Percentiles rank a stretch among this genome's conserved stretches.
Evolutionary conservation across 2,329 filamentous ascomycete genomes (phyloP).

Genomic region (Pyrenochaeta sp.): DNA sequence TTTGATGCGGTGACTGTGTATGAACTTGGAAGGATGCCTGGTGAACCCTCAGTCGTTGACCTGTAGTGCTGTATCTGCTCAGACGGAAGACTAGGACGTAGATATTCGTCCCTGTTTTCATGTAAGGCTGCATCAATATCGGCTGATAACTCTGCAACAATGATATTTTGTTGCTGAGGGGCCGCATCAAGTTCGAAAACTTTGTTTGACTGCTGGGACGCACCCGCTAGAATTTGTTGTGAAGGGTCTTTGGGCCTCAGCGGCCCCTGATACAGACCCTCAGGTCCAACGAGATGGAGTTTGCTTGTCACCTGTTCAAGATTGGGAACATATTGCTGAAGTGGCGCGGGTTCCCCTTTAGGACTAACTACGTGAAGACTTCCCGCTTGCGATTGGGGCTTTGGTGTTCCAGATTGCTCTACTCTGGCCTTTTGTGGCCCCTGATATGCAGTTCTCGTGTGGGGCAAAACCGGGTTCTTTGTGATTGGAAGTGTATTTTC

Average conservation of each 20-base stretch:
- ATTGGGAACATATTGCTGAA: conserved; percentile 5
- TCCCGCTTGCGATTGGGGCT: not conserved
- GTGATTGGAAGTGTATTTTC: not conserved
- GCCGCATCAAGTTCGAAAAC: conserved; percentile 26
- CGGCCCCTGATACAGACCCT: conserved; percentile 7
- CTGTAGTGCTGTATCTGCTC: not conserved
- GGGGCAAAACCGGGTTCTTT: conserved; percentile 1
- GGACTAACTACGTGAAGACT: conserved; percentile 5
- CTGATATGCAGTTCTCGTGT: not conserved
- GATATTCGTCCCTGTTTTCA: not conserved
- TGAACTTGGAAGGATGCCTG: conserved; percentile 12
- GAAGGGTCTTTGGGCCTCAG: not conserved
- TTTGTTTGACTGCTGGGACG: not conserved
- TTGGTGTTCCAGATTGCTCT: conserved; percentile 4
- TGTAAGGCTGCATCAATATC: conserved; percentile 13
- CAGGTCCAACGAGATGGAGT: conserved; percentile 11
- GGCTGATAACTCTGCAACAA: conserved; percentile 33
- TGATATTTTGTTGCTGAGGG: conserved; percentile 1
- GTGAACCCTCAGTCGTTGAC: conserved; percentile 5
- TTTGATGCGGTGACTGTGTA: not conserved
- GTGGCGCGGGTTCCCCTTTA: not conserved
- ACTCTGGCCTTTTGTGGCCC: not conserved
- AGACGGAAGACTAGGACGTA: conserved; percentile 3
- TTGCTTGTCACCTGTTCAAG: not conserved
- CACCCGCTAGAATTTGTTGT: not conserved